These are phyloP conservation scores for Russula sp. DNA, from an alignment of 768 basidiomycete genomes.

Conservation along the genomic window DNA sequence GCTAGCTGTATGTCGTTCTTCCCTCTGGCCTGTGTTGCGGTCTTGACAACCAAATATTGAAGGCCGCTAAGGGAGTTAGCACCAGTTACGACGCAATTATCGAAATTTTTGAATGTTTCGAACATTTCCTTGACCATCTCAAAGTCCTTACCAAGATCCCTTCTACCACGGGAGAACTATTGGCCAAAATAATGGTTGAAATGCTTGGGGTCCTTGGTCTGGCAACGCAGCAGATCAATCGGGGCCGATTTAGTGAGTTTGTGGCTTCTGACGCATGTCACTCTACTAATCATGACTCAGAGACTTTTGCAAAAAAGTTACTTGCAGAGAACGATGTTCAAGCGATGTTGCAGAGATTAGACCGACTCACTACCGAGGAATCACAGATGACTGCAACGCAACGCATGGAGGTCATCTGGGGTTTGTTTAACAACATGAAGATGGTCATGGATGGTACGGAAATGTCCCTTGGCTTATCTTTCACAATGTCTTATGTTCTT, in stretches of 20 bases:
- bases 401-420: constrained; percentile 2
- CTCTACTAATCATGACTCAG: neutral
- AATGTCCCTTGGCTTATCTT: neutral
- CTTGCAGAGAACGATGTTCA: neutral
- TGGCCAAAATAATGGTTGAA: constrained; percentile 3
- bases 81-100: neutral
- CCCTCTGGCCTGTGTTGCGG: too few relatives aligned
- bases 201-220: constrained; percentile 1
- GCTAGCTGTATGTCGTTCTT: neutral
- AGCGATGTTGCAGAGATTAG: neutral
- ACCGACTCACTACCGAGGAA: constrained; percentile 2
- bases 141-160: neutral
- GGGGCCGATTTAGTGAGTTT: constrained; percentile 5
- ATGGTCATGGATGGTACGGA: constrained; percentile 2
- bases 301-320: neutral
- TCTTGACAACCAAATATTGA: neutral
- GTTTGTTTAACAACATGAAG: constrained; percentile 15
- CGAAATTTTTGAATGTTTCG: constrained; percentile 8
- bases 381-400: neutral
- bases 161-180: neutral
- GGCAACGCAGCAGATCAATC: constrained; percentile 7
- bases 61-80: neutral
- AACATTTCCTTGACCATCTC: constrained; percentile 7
- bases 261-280: neutral
- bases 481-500: neutral